phyloP scores from a whole-genome alignment of 1,284 basidiomycete genomes.

The Gomphus sp. region DNA sequence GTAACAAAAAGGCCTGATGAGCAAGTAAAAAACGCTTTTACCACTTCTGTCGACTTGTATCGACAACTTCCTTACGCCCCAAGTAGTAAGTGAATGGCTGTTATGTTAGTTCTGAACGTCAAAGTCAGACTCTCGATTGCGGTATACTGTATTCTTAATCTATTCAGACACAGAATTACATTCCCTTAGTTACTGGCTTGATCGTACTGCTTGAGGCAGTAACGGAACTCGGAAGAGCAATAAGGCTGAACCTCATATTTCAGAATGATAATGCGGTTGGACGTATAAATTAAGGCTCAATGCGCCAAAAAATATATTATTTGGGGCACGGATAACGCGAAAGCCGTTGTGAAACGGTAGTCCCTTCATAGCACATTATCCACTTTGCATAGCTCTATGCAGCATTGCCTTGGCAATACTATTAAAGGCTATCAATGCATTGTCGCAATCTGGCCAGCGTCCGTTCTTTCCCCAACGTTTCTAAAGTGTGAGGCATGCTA shows the following conservation, averaged over 20 bases:
- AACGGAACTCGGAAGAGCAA: not conserved
- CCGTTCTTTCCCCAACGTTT: constrained; percentile 31
- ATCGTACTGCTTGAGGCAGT: too few species aligned
- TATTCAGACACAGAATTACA: not conserved
- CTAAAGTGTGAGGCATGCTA: constrained; percentile 34
- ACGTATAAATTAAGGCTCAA: not conserved
- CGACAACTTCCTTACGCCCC: not conserved
- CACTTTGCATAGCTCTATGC: not conserved
- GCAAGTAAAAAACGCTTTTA: not conserved
- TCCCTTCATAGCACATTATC: not conserved
- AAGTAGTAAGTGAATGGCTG: not conserved
- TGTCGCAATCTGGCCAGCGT: constrained; percentile 23
- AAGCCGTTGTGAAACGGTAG: not conserved
- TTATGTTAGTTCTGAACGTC: not conserved
- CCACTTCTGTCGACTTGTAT: too few species aligned
- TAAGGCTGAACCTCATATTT: not conserved
- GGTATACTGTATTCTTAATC: too few species aligned
- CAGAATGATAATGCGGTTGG: not conserved
- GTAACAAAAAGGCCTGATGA: not conserved
- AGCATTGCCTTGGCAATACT: not conserved
- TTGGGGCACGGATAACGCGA: not conserved
- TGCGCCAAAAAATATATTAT: not conserved
- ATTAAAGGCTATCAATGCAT: not conserved
- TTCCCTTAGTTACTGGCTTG: too few species aligned
- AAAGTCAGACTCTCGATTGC: not conserved